These are phyloP conservation scores for Mrakia blollopis DNA, from an alignment of 768 basidiomycete genomes.

Conservation along the genomic window DNA sequence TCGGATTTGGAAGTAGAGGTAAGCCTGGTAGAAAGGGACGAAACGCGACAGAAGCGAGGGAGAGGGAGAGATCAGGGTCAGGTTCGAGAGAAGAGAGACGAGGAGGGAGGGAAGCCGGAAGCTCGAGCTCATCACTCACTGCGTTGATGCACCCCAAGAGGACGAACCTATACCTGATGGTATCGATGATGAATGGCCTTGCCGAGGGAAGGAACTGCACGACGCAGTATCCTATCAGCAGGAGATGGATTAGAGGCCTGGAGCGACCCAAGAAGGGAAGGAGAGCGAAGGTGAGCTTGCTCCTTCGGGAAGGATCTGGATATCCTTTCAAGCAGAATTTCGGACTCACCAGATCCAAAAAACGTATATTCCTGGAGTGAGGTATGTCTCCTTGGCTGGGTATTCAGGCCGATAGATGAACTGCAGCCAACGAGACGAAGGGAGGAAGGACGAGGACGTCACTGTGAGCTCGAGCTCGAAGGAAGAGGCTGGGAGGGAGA, in stretches of 20 bases:
- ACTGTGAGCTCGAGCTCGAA: background rate
- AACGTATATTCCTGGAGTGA: conserved; percentile 90
- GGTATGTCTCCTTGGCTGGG: conserved; percentile 68
- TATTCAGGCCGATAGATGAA: conserved; percentile 21
- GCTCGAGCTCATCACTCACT: conserved; percentile 44
- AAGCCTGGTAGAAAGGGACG: conserved; percentile 7
- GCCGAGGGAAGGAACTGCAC: conserved; percentile 41
- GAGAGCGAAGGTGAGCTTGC: conserved; percentile 1
- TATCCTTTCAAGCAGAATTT: background rate
- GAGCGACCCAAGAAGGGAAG: conserved; percentile 19
- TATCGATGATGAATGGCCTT: conserved; percentile 62
- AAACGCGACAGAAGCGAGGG: background rate
- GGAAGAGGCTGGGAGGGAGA: too few relatives aligned
- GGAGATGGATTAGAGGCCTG: conserved; percentile 81
- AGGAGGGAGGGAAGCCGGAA: conserved; percentile 48
- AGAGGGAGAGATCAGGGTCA: background rate
- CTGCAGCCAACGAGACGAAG: background rate
- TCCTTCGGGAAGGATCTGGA: background rate
- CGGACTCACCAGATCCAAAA: conserved; percentile 74
- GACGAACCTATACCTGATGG: conserved; percentile 85
- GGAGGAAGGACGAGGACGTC: background rate
- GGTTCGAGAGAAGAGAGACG: background rate
- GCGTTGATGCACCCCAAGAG: conserved; percentile 80
- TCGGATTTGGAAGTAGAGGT: conserved; percentile 29
- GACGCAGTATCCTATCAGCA: conserved; percentile 83